Evolutionary conservation across 495 filamentous ascomycete species (phyloP), one percentile per base, ranked within the genome.

Genomic region (Aspergillus kassunensis): DNA sequence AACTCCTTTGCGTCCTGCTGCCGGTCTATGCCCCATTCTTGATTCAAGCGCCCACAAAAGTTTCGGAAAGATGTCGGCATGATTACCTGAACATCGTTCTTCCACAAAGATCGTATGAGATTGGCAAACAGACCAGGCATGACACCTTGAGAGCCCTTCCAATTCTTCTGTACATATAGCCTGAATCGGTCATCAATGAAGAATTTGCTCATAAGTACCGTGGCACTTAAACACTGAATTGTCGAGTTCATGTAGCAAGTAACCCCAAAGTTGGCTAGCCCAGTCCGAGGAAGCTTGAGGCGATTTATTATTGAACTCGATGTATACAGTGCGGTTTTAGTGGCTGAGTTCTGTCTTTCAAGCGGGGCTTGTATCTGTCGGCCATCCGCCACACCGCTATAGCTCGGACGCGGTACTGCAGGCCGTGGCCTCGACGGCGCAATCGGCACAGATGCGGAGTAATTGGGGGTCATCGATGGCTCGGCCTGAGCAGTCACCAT

Each of bases 191-290:
- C 62, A 35, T 76, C 78, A 19, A 73, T 71, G 56, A 97, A 84
- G 49, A 89, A 86, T 24, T 81, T 72, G 24, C 82, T 78, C 51
- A 99, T 76, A 18, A 82, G 80, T 18, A 81, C 72, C 1, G 89
- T 93, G 3, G 85, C 86, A 52, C 87, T 85, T 48, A 97, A 69
- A 52, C 84, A 87, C 65, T 99, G 93, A 12, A 99, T 68, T 4
- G 84, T 85, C 12, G 87, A 81, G 71, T 97, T 96, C 80, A 91
- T 90, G 63, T 93, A 99, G 67, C 93, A 99, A 6, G 83, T 88
- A 10, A 86, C 84, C 9, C 86, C 83, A 20, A 87, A 84, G 59
- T 96, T 97, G 34, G 80, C 64, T 7, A 97, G 76, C 1, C 93
- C 95, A 4, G 89, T 92, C 10, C 76, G 75, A 1, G 80, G 78